phyloP scores from a whole-genome alignment of 2,329 filamentous ascomycete species.

The Sporothrix phasma region DNA sequence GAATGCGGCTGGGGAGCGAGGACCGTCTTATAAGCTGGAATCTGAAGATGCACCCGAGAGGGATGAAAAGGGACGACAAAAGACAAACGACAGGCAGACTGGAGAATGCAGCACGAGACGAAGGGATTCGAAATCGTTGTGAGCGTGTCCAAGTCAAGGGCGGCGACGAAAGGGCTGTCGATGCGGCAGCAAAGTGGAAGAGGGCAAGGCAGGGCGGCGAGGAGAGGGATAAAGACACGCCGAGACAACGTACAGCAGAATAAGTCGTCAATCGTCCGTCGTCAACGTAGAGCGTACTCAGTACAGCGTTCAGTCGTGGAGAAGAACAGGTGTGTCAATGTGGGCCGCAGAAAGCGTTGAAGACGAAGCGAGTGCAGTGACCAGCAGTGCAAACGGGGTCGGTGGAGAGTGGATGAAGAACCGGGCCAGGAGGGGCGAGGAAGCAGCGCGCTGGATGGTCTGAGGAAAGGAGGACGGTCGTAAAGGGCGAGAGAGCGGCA shows the following conservation, averaged over 20 bases:
- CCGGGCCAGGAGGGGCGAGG: slow-evolving; percentile 3
- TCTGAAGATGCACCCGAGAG: background rate
- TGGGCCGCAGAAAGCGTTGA: background rate
- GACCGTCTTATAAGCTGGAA: slow-evolving; percentile 9
- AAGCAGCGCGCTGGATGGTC: background rate
- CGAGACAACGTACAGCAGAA: background rate
- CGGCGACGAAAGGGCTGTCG: slow-evolving; percentile 7
- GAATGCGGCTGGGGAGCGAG: slow-evolving; percentile 6
- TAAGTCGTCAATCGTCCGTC: background rate
- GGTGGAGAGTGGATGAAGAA: background rate
- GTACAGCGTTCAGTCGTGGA: background rate
- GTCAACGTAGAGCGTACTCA: background rate
- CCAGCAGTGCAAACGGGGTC: slow-evolving; percentile 10
- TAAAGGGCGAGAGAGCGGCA: background rate
- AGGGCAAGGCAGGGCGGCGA: slow-evolving; percentile 16
- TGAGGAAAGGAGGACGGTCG: slow-evolving; percentile 3
- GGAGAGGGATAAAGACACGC: slow-evolving; percentile 15
- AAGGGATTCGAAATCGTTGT: no score
- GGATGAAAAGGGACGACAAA: background rate
- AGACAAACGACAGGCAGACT: background rate
- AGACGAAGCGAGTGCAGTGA: slow-evolving; percentile 9
- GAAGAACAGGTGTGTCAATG: background rate
- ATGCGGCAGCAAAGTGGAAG: background rate
- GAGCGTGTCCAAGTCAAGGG: slow-evolving; percentile 1
- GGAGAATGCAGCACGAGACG: background rate